Conservation (phyloP, 164 flowering plant species). For the grape (Vitis vinifera) region ASM3070453v1 NC_081807.1:5082501-5083000, state of each 20-base stretch:
- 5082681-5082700: too few relatives aligned
- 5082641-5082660: too few relatives aligned
- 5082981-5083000: not conserved
- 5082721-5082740: too few relatives aligned
- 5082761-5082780: too few relatives aligned
- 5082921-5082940: not conserved
- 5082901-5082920: conserved; percentile 5
- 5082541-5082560: too few relatives aligned
- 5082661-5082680: too few relatives aligned
- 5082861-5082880: not conserved
- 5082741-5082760: too few relatives aligned
- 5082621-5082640: too few relatives aligned
- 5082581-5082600: too few relatives aligned
- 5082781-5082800: not conserved
- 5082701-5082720: too few relatives aligned
- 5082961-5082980: conserved; percentile 4
- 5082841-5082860: conserved; percentile 4
- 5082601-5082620: too few relatives aligned
- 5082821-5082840: not conserved
- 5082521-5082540: not conserved
- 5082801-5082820: not conserved
- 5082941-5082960: not conserved
- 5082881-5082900: not conserved
- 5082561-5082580: too few relatives aligned
- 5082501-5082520: not conserved